A percentile compares a stretch with the other conserved stretches of the same genome.
These are phyloP conservation scores for Antrodiella citrinella DNA, from an alignment of 768 basidiomycete genomes.

Conservation along the genomic window DNA sequence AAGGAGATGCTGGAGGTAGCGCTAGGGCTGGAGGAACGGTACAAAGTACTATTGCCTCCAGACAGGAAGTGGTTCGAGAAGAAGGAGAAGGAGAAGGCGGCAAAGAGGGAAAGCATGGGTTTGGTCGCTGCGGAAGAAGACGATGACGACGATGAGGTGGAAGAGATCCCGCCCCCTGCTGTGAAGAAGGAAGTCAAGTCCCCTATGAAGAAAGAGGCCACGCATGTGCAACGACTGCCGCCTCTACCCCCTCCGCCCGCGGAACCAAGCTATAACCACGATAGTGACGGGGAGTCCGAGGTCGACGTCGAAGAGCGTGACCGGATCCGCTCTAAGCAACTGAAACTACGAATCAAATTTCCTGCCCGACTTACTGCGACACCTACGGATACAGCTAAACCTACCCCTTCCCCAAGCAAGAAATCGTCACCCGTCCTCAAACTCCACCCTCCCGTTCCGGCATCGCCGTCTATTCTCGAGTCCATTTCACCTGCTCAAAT, in stretches of 20 bases:
- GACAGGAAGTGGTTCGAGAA: slow-evolving; percentile 28
- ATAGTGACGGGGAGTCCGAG: slow-evolving; percentile 23
- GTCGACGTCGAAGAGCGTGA: slow-evolving; percentile 24
- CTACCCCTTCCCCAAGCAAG: not conserved
- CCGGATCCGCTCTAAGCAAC: slow-evolving; percentile 26
- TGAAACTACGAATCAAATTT: slow-evolving; percentile 31
- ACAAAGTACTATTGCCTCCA: slow-evolving; percentile 64
- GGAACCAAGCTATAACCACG: slow-evolving; percentile 6
- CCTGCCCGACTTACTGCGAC: slow-evolving; percentile 15
- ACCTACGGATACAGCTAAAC: slow-evolving; percentile 2
- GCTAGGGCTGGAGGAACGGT: slow-evolving; percentile 58
- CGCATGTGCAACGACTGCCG: not conserved
- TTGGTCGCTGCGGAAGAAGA: slow-evolving; percentile 5
- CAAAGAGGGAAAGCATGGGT: slow-evolving; percentile 9
- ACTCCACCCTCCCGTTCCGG: not conserved
- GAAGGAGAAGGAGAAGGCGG: slow-evolving; percentile 10
- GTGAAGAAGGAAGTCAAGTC: not conserved
- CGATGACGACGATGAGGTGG: slow-evolving; percentile 8
- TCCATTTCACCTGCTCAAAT: not conserved
- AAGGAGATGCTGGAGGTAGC: slow-evolving; percentile 71
- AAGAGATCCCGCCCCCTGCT: not conserved
- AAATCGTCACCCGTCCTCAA: not conserved
- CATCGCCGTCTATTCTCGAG: not conserved
- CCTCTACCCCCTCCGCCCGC: slow-evolving; percentile 5
- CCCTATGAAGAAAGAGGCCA: not conserved